Base-by-base conservation (phyloP, 306 rosid species). In the Canavalia ensiformis region DNA sequence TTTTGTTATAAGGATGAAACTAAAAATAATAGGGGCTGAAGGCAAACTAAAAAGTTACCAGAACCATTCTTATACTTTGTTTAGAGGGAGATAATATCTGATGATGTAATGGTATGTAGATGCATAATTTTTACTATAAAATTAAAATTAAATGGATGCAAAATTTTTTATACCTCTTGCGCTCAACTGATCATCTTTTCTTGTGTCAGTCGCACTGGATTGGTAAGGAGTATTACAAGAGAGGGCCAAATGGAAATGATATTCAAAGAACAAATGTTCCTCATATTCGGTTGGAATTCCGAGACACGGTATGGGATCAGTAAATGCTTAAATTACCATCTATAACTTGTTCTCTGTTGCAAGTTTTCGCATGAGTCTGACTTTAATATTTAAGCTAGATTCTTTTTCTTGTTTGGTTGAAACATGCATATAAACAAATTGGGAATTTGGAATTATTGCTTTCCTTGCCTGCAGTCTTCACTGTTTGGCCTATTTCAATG, bases 191-290 rank as follows among this genome's bases (percentile, higher is more conserved):
- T 75, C 39, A 6, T 1, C 70, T 55, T 79, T 83, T 58, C 67
- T 51, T 83, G 75, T 82, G 79, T 77, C 83, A 96, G 98, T 84
- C 98, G 0, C 99, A 92, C 76, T 96, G 99, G 99, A 93, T 96
- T 18, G 99, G 99, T 33, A 89, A 90, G 77, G 97, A 82, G 84
- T 93, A 96, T 81, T 94, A 92, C 89, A 86, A 78, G 81, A 90
- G 96, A 83, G 98, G 99, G 65, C 97, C 99, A n/a, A 78, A 84
- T 76, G 99, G 98, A 86, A 92, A 96, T 72, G 98, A 93, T 69
- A 92, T 96, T 85, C 99, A 80, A 76, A 93, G 62, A 88, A 93
- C 99, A 4, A 96, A 96, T 28, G 99, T 96, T 83, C 99, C 99
- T 83, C 99, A 96, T 79, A 96, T 96, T 66, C 91, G 99, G 75